A percentile compares a stretch with the other conserved stretches of the same genome.
Conservation (phyloP, 768 basidiomycete species). For the Lyophyllum shimeji region DNA sequence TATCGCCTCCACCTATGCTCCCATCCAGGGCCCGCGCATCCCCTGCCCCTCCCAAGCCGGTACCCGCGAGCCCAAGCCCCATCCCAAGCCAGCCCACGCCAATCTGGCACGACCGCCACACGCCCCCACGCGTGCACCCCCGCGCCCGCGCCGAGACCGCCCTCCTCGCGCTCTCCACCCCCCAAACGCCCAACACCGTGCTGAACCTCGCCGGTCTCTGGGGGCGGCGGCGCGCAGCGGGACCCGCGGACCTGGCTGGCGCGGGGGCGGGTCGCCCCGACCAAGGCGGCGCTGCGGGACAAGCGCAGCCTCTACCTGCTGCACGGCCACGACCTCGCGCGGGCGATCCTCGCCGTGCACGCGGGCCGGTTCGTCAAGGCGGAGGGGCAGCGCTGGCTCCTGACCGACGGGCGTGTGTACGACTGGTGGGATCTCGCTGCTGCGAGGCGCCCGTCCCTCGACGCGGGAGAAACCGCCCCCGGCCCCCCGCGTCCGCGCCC, state of each 20-base stretch:
- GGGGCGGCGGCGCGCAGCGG: slow-evolving; percentile 45
- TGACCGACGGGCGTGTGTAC: slow-evolving; percentile 56
- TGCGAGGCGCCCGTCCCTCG: too few relatives aligned
- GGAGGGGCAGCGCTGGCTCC: slow-evolving; percentile 52
- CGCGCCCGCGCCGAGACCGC: slow-evolving; percentile 56
- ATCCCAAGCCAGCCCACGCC: too few relatives aligned
- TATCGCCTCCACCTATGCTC: too few relatives aligned
- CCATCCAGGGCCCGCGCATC: too few relatives aligned
- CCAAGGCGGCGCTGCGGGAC: slow-evolving; percentile 48
- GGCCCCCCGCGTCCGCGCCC: too few relatives aligned
- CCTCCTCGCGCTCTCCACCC: slow-evolving; percentile 42
- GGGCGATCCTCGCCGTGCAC: slow-evolving; percentile 60
- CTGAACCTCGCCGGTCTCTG: slow-evolving; percentile 64
- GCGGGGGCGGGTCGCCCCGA: slow-evolving; percentile 47
- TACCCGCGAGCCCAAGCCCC: too few relatives aligned
- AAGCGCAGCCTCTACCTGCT: slow-evolving; percentile 63
- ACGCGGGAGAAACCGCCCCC: too few relatives aligned
- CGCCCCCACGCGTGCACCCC: slow-evolving; percentile 35
- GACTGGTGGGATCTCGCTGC: slow-evolving; percentile 71
- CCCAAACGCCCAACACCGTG: slow-evolving; percentile 44
- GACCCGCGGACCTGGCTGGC: slow-evolving; percentile 53
- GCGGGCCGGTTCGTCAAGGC: slow-evolving; percentile 40
- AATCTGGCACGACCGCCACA: slow-evolving; percentile 61
- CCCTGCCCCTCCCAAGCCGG: too few relatives aligned
- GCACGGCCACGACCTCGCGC: slow-evolving; percentile 60